Percentiles rank a stretch among this genome's conserved stretches.
These are phyloP conservation scores for Yamadazyma epiphylla DNA, from an alignment of 1,139 yeast genomes.

Conservation along the genomic window DNA sequence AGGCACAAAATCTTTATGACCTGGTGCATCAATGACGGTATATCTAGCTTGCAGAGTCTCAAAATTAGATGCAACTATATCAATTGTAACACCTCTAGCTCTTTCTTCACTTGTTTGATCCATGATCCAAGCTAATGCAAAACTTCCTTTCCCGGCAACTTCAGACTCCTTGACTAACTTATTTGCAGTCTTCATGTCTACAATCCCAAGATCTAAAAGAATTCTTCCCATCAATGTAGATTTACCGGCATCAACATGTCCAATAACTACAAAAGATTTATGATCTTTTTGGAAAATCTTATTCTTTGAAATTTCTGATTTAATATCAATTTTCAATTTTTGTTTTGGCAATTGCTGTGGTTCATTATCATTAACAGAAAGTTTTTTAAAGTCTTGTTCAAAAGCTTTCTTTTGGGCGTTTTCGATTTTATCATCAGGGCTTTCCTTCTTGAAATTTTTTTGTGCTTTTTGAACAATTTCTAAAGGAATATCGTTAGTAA, in stretches of 20 bases:
- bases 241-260: constrained; percentile 98
- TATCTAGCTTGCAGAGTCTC: constrained; percentile 64
- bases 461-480: constrained; percentile 42
- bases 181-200: constrained; percentile 72
- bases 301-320: constrained; percentile 31
- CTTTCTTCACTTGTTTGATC: constrained; percentile 95
- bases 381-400: constrained; percentile 33
- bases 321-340: constrained; percentile 34
- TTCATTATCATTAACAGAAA: constrained; percentile 15
- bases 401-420: constrained; percentile 59
- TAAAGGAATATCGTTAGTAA: constrained; percentile 47
- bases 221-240: constrained; percentile 92
- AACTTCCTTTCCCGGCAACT: constrained; percentile 82
- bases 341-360: constrained; percentile 7
- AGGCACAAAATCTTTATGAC: constrained; percentile 49
- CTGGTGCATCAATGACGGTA: constrained; percentile 94
- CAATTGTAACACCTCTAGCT: constrained; percentile 87
- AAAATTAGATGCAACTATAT: constrained; percentile 80
- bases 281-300: constrained; percentile 52
- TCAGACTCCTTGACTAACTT: constrained; percentile 80
- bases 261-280: constrained; percentile 79
- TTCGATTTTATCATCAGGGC: constrained; percentile 78
- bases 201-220: constrained; percentile 74
- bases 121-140: constrained; percentile 96
- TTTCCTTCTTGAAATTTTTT: constrained; percentile 60